phyloP scores from a whole-genome alignment of 1,139 yeast species.

The Candida neerlandica region DNA sequence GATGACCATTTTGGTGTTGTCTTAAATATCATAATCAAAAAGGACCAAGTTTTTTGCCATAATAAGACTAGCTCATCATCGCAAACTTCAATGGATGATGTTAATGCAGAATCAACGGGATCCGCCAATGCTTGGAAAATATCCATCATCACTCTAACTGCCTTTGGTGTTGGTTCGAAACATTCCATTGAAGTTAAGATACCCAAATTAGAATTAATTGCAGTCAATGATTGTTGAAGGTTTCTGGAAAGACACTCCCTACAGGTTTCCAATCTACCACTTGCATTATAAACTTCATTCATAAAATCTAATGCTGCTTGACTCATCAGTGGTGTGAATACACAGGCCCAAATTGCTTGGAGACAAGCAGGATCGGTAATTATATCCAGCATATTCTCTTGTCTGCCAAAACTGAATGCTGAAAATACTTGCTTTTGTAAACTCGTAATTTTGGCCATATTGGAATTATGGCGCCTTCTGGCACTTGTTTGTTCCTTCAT shows the following conservation, averaged over 20 bases:
- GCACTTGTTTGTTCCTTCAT: slow-evolving; percentile 28
- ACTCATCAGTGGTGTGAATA: slow-evolving; percentile 60
- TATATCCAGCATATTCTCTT: slow-evolving; percentile 40
- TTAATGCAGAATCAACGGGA: slow-evolving; percentile 57
- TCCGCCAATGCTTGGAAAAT: slow-evolving; percentile 64
- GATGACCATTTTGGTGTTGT: slow-evolving; percentile 77
- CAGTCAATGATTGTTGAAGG: slow-evolving; percentile 45
- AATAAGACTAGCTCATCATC: slow-evolving; percentile 31
- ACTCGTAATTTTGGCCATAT: slow-evolving; percentile 26
- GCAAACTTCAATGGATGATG: slow-evolving; percentile 16
- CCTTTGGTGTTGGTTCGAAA: slow-evolving; percentile 76
- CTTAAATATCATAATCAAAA: slow-evolving; percentile 67
- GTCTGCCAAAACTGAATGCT: slow-evolving; percentile 43
- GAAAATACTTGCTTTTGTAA: slow-evolving; percentile 32
- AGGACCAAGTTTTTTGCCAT: slow-evolving; percentile 76
- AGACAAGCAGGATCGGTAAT: slow-evolving; percentile 30
- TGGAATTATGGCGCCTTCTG: slow-evolving; percentile 34
- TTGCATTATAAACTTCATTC: slow-evolving; percentile 71
- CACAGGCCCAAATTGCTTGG: slow-evolving; percentile 68
- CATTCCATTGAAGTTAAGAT: slow-evolving; percentile 51
- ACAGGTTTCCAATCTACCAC: slow-evolving; percentile 71
- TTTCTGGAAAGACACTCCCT: slow-evolving; percentile 52
- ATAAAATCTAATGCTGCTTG: slow-evolving; percentile 74
- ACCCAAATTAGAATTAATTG: slow-evolving; percentile 50
- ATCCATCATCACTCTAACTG: slow-evolving; percentile 76